Conservation (phyloP, 192 early-diverging fungal species). For the Coemansia sp. region DNA sequence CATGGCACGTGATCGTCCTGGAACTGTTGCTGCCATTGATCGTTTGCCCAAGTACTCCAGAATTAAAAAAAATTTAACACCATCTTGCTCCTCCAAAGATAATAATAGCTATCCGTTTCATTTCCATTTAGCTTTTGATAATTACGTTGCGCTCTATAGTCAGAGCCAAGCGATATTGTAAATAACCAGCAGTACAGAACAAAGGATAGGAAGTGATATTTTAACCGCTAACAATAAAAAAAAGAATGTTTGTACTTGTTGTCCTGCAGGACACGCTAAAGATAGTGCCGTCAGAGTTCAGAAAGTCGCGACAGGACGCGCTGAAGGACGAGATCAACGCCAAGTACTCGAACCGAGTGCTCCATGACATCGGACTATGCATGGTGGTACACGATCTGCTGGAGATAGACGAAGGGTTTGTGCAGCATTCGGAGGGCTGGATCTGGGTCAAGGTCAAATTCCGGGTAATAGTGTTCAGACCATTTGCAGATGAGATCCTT, state of each 20-base stretch:
- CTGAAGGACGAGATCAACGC: conserved; percentile 85
- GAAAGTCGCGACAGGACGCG: conserved; percentile 71
- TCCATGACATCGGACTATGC: conserved; percentile 90
- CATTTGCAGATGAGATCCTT: conserved; percentile 85
- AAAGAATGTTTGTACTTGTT: conserved; percentile 81
- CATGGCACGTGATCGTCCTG: background rate
- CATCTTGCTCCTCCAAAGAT: no score
- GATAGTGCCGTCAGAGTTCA: conserved; percentile 76
- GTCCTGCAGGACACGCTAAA: conserved; percentile 83
- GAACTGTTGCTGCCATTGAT: background rate
- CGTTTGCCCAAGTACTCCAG: background rate
- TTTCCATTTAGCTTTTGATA: background rate
- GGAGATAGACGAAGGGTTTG: conserved; percentile 78
- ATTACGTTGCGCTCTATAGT: background rate
- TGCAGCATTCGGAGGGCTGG: conserved; percentile 81
- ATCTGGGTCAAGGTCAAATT: conserved; percentile 76
- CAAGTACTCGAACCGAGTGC: conserved; percentile 86
- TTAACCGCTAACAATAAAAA: background rate
- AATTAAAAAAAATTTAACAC: no score
- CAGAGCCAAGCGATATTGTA: background rate
- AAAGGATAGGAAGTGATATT: background rate
- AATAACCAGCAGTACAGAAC: background rate
- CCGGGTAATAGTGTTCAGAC: conserved; percentile 85
- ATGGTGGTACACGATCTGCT: conserved; percentile 81
- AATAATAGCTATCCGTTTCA: background rate